Conservation (phyloP, 257 asterid species). For the Penstemon barbatus region DNA sequence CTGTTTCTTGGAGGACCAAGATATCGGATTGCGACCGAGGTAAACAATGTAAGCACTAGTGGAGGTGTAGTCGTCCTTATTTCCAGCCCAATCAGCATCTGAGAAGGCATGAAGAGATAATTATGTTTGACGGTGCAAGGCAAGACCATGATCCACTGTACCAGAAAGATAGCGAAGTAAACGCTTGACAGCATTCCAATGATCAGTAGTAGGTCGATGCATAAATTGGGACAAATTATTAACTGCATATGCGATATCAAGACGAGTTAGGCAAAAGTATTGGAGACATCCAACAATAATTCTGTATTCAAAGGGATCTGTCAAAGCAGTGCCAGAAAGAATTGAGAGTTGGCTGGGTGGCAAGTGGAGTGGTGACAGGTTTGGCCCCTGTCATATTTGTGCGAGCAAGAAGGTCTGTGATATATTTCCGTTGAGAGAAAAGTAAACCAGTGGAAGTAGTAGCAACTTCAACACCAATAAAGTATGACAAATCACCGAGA, state of each 20-base stretch:
- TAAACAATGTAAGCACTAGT: no score
- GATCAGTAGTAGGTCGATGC: constrained; percentile 1
- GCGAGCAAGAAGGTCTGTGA: neutral
- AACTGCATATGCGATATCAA: neutral
- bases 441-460: neutral
- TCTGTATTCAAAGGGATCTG: neutral
- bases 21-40: no score
- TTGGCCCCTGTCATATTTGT: neutral
- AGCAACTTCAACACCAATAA: neutral
- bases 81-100: no score
- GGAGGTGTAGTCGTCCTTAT: no score
- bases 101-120: no score
- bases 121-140: neutral
- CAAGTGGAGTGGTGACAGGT: neutral
- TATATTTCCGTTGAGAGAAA: neutral
- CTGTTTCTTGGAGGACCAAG: constrained; percentile 1
- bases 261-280: neutral
- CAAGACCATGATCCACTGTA: neutral
- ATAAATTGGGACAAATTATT: constrained; percentile 1
- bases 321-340: neutral
- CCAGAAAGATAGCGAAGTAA: constrained; percentile 2
- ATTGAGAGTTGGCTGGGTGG: neutral
- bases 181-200: constrained; percentile 3
- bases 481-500: neutral
- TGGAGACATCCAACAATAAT: constrained; percentile 2